phyloP scores from a whole-genome alignment of 768 basidiomycete species.

The Tricholoma hemisulphureum region DNA sequence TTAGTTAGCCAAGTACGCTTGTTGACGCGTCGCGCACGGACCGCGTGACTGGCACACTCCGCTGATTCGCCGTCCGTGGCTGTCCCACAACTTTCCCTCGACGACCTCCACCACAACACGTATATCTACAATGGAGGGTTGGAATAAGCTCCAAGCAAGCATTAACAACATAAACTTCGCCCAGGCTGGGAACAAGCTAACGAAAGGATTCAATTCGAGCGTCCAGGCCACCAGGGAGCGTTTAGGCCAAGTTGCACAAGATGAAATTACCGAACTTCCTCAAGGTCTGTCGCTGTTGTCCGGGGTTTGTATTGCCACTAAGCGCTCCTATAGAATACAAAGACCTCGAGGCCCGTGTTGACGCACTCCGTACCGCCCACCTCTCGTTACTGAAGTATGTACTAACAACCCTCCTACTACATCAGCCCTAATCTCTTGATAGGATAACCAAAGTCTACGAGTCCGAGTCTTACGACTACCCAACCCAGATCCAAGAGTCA shows the following conservation, averaged over 20 bases:
- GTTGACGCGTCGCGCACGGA: background rate
- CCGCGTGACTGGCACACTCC: background rate
- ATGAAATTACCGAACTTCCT: conserved; percentile 93
- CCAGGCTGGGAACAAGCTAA: conserved; percentile 71
- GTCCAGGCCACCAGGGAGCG: conserved; percentile 87
- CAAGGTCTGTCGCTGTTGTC: conserved; percentile 49
- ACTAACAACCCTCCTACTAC: too few species aligned
- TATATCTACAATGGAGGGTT: conserved; percentile 51
- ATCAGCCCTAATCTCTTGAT: background rate
- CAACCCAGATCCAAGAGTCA: conserved; percentile 83
- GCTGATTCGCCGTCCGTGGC: background rate
- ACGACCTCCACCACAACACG: background rate
- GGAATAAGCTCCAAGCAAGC: conserved; percentile 68
- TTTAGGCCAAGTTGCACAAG: conserved; percentile 83
- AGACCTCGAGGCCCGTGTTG: conserved; percentile 92
- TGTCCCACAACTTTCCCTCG: background rate
- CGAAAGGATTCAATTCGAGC: conserved; percentile 77
- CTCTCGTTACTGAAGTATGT: conserved; percentile 78
- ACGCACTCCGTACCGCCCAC: conserved; percentile 83
- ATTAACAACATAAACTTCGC: conserved; percentile 66
- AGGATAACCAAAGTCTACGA: conserved; percentile 91
- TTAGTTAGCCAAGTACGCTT: too few species aligned
- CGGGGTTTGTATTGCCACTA: background rate
- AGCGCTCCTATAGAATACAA: conserved; percentile 74
- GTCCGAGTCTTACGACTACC: conserved; percentile 85